phyloP scores from a whole-genome alignment of 768 basidiomycete species.

The Tubosaeta sp. region DNA sequence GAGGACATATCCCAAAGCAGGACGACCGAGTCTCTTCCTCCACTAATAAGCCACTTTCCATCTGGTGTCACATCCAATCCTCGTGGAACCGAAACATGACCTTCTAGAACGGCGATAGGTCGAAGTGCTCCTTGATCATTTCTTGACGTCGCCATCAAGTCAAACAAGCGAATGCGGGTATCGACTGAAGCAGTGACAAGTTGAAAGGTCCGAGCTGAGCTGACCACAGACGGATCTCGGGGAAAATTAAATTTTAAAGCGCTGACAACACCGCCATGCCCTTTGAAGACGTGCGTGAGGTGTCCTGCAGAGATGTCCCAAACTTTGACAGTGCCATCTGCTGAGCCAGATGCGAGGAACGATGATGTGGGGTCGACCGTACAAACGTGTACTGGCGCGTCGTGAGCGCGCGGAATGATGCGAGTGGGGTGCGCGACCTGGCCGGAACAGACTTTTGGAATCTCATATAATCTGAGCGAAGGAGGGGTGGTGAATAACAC shows the following conservation, averaged over 20 bases:
- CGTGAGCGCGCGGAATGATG: slow-evolving; percentile 79
- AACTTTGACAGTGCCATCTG: slow-evolving; percentile 95
- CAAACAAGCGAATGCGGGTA: slow-evolving; percentile 88
- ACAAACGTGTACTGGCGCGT: slow-evolving; percentile 91
- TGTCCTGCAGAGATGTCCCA: slow-evolving; percentile 89
- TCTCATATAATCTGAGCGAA: slow-evolving; percentile 77
- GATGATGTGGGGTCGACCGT: slow-evolving; percentile 80
- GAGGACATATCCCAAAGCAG: slow-evolving; percentile 80
- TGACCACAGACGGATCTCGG: slow-evolving; percentile 48
- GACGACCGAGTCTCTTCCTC: slow-evolving; percentile 90
- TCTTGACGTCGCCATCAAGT: slow-evolving; percentile 64
- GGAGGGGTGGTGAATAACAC: slow-evolving; percentile 78
- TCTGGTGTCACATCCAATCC: slow-evolving; percentile 82
- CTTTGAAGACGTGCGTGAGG: slow-evolving; percentile 91
- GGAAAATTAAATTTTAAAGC: slow-evolving; percentile 84
- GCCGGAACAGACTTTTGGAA: slow-evolving; percentile 49
- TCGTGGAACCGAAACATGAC: slow-evolving; percentile 91
- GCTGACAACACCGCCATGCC: slow-evolving; percentile 96
- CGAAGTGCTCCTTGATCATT: slow-evolving; percentile 53
- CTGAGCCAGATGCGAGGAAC: slow-evolving; percentile 91
- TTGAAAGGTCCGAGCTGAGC: slow-evolving; percentile 55
- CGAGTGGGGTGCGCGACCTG: slow-evolving; percentile 66
- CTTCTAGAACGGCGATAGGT: slow-evolving; percentile 82
- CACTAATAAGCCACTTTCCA: slow-evolving; percentile 86
- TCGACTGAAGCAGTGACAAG: slow-evolving; percentile 91